Evolutionary conservation across 805 yeast species (phyloP), one percentile per base, ranked within the genome.

Genomic region (Cyberlindnera mississippiensis): DNA sequence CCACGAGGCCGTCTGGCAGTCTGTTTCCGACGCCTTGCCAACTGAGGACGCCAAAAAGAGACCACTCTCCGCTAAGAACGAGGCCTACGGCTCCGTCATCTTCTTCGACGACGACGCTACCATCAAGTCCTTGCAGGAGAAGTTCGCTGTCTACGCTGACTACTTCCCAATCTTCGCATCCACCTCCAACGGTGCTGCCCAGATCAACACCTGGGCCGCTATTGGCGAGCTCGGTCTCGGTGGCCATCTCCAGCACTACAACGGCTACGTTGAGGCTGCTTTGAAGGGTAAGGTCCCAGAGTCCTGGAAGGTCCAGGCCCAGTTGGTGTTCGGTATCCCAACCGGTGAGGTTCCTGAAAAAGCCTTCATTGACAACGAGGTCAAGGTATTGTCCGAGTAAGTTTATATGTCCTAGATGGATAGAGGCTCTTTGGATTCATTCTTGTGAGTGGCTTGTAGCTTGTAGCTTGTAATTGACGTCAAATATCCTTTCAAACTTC

Each of bases 241-340:
- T 48, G 75, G 67, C 47, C 73, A 71, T 51, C 63, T 75, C 50
- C 80, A 75, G 60, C 80, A 75, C 59, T 75, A 68, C 67, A 72
- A 70, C 57, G 72, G 67, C 36, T 60, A 62, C 36, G 68, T 75
- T 38, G 62, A 63, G 49, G 66, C 55, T 30, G 69, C 68, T 37
- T 48, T 68, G 49, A 62, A 66, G 47, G 71, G 64, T 50, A 58
- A 63, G 35, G 61, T 69, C 22, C 76, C 76, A 42, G 57, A 53
- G 36, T 53, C 59, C 37, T 73, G 76, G 75, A 59, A 55, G 28
- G 69, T 73, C 37, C 68, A 65, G 44, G 69, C 76, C 31, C 78
- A 75, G 61, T 63, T 75, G 51, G 74, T 69, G 30, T 75, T 75
- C 46, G 80, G 80, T 57, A 49, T 63, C 14, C 71, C 72, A 51